These are phyloP conservation scores for Lichtheimia ornata DNA, from an alignment of 371 early-diverging fungal genomes.

Conservation along the genomic window DNA sequence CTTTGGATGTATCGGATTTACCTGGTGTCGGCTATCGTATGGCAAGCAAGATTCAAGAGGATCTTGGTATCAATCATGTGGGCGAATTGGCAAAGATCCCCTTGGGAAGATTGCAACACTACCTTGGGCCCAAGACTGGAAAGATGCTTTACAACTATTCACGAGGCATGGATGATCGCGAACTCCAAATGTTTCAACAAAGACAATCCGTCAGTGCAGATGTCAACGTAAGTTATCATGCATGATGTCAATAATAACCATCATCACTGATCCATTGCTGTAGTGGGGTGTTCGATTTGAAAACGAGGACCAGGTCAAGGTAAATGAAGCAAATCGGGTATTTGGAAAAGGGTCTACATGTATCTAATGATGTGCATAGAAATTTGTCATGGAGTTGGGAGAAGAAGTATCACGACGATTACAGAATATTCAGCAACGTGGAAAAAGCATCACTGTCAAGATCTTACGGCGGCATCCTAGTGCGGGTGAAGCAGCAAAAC, in stretches of 20 bases:
- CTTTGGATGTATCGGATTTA: slow-evolving; percentile 37
- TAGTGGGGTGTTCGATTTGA: slow-evolving; percentile 89
- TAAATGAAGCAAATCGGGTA: slow-evolving; percentile 10
- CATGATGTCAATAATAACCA: neutral
- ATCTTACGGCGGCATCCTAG: slow-evolving; percentile 52
- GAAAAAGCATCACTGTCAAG: slow-evolving; percentile 59
- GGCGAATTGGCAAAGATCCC: slow-evolving; percentile 51
- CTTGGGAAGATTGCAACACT: slow-evolving; percentile 48
- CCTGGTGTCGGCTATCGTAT: slow-evolving; percentile 53
- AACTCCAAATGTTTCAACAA: slow-evolving; percentile 57
- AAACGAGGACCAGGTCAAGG: slow-evolving; percentile 59
- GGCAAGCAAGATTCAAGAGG: slow-evolving; percentile 37
- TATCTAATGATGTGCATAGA: slow-evolving; percentile 3
- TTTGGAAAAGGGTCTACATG: neutral
- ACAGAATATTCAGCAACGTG: slow-evolving; percentile 43
- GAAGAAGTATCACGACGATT: slow-evolving; percentile 59
- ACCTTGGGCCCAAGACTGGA: slow-evolving; percentile 77
- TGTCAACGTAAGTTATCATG: slow-evolving; percentile 42
- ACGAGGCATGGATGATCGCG: slow-evolving; percentile 78
- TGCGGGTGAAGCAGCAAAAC: slow-evolving; percentile 55
- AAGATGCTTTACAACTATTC: slow-evolving; percentile 60
- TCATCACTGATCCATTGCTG: neutral
- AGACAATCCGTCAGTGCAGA: slow-evolving; percentile 82
- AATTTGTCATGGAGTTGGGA: slow-evolving; percentile 52
- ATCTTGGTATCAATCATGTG: slow-evolving; percentile 48